phyloP scores from a whole-genome alignment of 331 rosid species.

The Rhamnella rubrinervis region DNA sequence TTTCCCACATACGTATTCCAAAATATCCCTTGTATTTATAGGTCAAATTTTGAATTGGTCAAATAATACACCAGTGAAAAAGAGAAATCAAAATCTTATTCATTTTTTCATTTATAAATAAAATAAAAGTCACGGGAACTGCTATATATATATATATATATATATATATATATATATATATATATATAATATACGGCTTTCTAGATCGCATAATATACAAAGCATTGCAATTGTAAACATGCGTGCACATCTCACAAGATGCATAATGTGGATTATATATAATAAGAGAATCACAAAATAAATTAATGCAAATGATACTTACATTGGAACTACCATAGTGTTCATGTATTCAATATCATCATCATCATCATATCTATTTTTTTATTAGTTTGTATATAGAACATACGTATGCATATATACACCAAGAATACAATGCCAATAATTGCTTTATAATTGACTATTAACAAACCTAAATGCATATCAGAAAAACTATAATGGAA shows the following conservation, averaged over 20 bases:
- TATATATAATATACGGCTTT: background rate
- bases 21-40: background rate
- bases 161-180: too few species aligned
- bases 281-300: background rate
- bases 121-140: too few species aligned
- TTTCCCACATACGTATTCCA: background rate
- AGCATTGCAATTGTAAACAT: background rate
- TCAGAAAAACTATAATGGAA: background rate
- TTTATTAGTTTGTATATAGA: background rate
- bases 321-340: conserved; percentile 31
- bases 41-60: conserved; percentile 9
- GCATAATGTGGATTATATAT: background rate
- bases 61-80: too few species aligned
- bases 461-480: background rate
- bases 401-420: background rate
- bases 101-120: too few species aligned
- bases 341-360: conserved; percentile 3
- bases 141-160: too few species aligned
- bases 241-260: conserved; percentile 2
- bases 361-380: background rate
- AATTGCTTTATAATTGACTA: background rate
- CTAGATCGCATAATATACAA: background rate
- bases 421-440: background rate
- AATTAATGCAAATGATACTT: conserved; percentile 18
- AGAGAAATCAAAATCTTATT: too few species aligned